Base-by-base conservation (phyloP, 2,329 filamentous ascomycete species). In the Colletotrichum euphorbiae region DNA sequence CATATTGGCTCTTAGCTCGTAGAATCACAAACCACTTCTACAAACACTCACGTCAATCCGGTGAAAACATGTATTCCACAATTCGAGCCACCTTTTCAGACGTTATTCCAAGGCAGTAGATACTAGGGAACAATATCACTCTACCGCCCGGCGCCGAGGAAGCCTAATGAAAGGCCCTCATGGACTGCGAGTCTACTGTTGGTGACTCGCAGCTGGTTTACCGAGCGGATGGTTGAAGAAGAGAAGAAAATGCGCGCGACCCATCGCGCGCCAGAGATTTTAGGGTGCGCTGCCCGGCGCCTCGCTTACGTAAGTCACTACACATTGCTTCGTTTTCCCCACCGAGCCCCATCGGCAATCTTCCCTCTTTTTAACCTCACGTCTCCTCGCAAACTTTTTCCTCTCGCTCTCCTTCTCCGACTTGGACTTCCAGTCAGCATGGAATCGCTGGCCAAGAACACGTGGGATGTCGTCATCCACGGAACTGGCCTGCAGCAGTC, bases 21-120 rank as follows among this genome's bases (percentile, higher is more conserved):
- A 11, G 5, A 21, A 54, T 38, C 13, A 17, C 3, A 54, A 3
- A 7, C 33, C 51, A 54, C 42, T 19, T 45, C 15, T 8, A 9
- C 19, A 17, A 31, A 12, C 19, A 31, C 17, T 24, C 54, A 31
- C 54, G 13, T 19, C 15, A 7, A 54, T 6, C 9, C 19, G 3
- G 28, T 48, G 33, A 56, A 62, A 58, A 74, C 74, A 83, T 93
- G 90, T 93, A 87, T 89, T 69, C 90, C 87, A 89, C 89, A 89
- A 89, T 90, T 92, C 91, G 91, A 93, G 91, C 91, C 85, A 89
- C 91, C 89, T 89, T 89, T 87, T 93, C 91, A 93, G 84, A 84
- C 78, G 80, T 81, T 80, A 90, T 87, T 93, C 91, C 86, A 92
- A 90, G 90, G 91, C 89, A 92, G 91, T 90, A 93, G 91, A 93